Base-by-base conservation (phyloP, 2,329 filamentous ascomycete species). In the Colletotrichum chrysophilum region DNA sequence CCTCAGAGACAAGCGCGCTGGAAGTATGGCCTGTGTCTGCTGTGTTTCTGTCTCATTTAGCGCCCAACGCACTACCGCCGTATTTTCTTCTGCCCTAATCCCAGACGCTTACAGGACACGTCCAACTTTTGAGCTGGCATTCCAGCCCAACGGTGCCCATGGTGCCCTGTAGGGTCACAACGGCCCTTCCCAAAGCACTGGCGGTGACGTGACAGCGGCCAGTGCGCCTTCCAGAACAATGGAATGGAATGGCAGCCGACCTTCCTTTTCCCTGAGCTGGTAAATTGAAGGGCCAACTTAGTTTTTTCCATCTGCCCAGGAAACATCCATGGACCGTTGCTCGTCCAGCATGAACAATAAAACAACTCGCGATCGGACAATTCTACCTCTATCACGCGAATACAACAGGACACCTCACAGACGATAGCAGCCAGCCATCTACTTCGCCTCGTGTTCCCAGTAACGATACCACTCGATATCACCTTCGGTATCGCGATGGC, bases 401-500 rank as follows among this genome's bases (percentile, higher is more conserved):
- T n/a, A 16, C 48, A 7, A 9, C 30, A 24, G 38, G 14, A 48
- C 56, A 48, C 43, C n/a, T 52, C 43, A 21, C 43, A 52, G 43
- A 52, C 69, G 38, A 36, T 21, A 52, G 34, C 48, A 30, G 66
- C 28, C 32, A 26, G n/a, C 32, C 36, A 38, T 18, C 24, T 13
- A 14, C 32, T 24, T 34, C 34, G 65, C 56, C 26, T 24, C 28
- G 43, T 64, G 26, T 61, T 60, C 58, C 56, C 52, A 14, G 70
- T 36, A 38, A 26, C 55, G 32, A 55, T 43, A 43, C 21, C n/a
- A 32, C 58, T 58, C 24, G 43, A 64, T 58, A 48, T 62, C 56
- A 61, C 30, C 43, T 32, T 43, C 62, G 61, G 52, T 38, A 60
- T 75, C 70, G 70, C 58, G 73, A 75, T 75, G 73, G 64, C 74